Base-by-base conservation (phyloP, 2,329 filamentous ascomycete genomes). In the Alternaria gaisen region DNA sequence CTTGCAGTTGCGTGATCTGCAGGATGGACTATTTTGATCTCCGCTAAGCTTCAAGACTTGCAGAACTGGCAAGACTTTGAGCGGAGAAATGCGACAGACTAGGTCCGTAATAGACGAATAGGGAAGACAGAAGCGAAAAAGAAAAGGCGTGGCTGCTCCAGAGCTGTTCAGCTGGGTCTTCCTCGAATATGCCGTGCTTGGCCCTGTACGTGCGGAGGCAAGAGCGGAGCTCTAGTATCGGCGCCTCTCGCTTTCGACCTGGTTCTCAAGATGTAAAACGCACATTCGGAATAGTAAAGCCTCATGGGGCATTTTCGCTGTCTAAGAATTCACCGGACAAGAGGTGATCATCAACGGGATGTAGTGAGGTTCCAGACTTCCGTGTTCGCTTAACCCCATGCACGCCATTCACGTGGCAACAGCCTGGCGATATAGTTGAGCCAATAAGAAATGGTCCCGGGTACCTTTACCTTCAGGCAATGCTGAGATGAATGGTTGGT, bases 121-220 rank as follows among this genome's bases (percentile, higher is more conserved):
- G 38, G 48, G 52, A 56, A 60, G 51, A 53, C 11, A 18, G 40
- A 64, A 58, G 59, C 60, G 61, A 65, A 42, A 28, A 57, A 56
- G 40, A 46, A 43, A 46, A 55, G 28, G 52, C 56, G 55, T 55
- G 63, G 57, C 61, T 60, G 64, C 50, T 68, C 60, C 63, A 69
- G 64, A 70, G 66, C 63, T 22, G 24, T 50, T 43, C 61, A 70
- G 67, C 64, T 67, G 56, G 57, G 53, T 50, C 56, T 26, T 50
- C 14, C 20, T 56, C 61, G 40, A 48, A 28, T 34, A 56, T 32
- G 26, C 36, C 28, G 12, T 28, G 44, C 53, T 56, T 56, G 43
- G 53, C 43, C 30, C 24, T 48, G 43, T 32, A 48, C 18, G 16
- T 20, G 43, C 53, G 34, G 53, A 56, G 16, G 34, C 43, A 50